Evolutionary conservation across 306 rosid genomes (phyloP), one percentile per base, ranked within the genome.

Genomic region (Sicyos edulis): DNA sequence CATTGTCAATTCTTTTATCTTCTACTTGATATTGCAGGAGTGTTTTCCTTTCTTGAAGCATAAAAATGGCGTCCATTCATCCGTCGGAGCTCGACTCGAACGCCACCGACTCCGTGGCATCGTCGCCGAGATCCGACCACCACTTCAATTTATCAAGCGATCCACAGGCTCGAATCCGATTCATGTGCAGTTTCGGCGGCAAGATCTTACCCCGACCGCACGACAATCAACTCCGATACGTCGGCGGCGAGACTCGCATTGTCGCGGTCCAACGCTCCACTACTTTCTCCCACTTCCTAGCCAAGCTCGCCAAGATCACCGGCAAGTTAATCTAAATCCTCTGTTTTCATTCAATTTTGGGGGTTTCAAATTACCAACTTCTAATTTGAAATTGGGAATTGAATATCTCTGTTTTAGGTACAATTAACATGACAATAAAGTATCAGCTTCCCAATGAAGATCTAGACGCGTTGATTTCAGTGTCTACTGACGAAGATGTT

Each of bases 171-270:
- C 96, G 87, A 10, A 87, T 85, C 65, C 89, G 97, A 13, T 87
- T 95, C 82, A 95, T 95, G 99, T 91, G 97, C 83, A 95, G 99
- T 79, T 95, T 91, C 78, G 97, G 97, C 76, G 99, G 97, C 72
- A 85, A 86, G 74, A 95, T 95, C 79, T 22, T 89, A 40, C 99
- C 95, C 0, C 96, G 99, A 1, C 99, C 95, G 11, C 90, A 80
- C 67, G 99, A 95, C 17, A 91, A 95, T 71, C 96, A 91, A 77
- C 97, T 95, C 77, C 99, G 99, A 0, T 95, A 95, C 55, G 96
- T 91, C 20, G 96, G 99, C 74, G 99, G 99, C 11, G 99, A 95
- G 20, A 95, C 99, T 20, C 85, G 99, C 15, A 95, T 95, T 5
- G 85, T 91, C 70, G 91, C 92, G 54, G 88, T 87, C 14, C 84